Conservation (phyloP, 495 filamentous ascomycete genomes). For the Rusavskia elegans region DNA sequence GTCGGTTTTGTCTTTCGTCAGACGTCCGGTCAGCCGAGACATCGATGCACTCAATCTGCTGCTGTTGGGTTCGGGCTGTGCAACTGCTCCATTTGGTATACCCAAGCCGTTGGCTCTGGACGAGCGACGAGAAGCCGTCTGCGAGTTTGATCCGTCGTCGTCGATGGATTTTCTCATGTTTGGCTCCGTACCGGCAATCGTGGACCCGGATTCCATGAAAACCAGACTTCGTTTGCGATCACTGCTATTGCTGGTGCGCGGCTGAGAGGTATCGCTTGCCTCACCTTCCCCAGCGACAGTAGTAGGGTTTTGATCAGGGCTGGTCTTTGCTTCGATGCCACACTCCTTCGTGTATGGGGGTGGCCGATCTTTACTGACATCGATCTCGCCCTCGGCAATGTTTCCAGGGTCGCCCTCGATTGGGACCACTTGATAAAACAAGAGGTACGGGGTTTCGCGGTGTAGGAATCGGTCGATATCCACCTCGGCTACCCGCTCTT, state of each 20-base stretch:
- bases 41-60: slow-evolving; percentile 50
- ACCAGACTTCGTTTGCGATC: slow-evolving; percentile 31
- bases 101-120: slow-evolving; percentile 29
- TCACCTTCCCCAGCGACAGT: slow-evolving; percentile 11
- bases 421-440: slow-evolving; percentile 90
- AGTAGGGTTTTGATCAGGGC: slow-evolving; percentile 8
- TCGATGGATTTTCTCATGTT: slow-evolving; percentile 18
- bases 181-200: slow-evolving; percentile 20
- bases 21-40: slow-evolving; percentile 41
- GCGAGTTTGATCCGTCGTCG: slow-evolving; percentile 32
- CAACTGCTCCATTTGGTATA: slow-evolving; percentile 40
- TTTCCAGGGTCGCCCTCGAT: slow-evolving; percentile 51
- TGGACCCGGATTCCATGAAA: slow-evolving; percentile 28
- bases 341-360: slow-evolving; percentile 35
- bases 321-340: slow-evolving; percentile 13
- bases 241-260: slow-evolving; percentile 9
- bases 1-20: slow-evolving; percentile 27
- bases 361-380: slow-evolving; percentile 34
- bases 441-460: slow-evolving; percentile 80
- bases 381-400: slow-evolving; percentile 35
- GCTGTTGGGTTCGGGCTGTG: slow-evolving; percentile 50
- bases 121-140: slow-evolving; percentile 40
- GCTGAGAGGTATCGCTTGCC: slow-evolving; percentile 11
- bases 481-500: slow-evolving; percentile 53
- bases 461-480: slow-evolving; percentile 62